A percentile compares a stretch with the other conserved stretches of the same genome.
phyloP scores from a whole-genome alignment of 805 yeast genomes.

The Wilhelminamyces savonicus region DNA sequence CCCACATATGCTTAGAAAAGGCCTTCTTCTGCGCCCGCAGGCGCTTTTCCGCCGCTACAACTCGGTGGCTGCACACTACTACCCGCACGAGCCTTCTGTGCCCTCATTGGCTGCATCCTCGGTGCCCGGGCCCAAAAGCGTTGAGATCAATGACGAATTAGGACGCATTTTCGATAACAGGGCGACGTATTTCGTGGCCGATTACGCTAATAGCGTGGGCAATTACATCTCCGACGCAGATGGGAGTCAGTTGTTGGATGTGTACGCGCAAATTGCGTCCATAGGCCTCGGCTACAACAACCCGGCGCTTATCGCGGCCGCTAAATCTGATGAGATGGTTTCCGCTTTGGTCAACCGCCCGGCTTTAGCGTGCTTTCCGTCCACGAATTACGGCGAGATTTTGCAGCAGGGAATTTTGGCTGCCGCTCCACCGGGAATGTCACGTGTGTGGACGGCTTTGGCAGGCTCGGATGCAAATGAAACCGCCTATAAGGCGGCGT shows the following conservation, averaged over 20 bases:
- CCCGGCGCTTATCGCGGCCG: constrained; percentile 32
- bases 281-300: constrained; percentile 40
- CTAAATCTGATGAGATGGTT: constrained; percentile 35
- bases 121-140: constrained; percentile 35
- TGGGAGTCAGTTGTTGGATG: constrained; percentile 35
- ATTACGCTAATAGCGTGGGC: constrained; percentile 32
- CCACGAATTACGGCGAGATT: constrained; percentile 45
- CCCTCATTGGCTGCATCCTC: constrained; percentile 24
- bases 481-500: constrained; percentile 66
- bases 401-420: constrained; percentile 47
- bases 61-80: constrained; percentile 22
- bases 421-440: constrained; percentile 60
- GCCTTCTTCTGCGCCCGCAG: no score
- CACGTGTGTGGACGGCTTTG: constrained; percentile 57
- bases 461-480: constrained; percentile 70
- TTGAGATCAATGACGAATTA: constrained; percentile 23
- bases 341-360: constrained; percentile 37
- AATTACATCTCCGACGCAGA: constrained; percentile 38
- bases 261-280: constrained; percentile 38
- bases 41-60: no score
- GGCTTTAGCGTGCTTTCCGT: constrained; percentile 54
- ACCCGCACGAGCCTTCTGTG: constrained; percentile 29
- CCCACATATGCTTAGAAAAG: no score
- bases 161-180: constrained; percentile 36
- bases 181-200: constrained; percentile 36